Percentiles rank a stretch among this genome's conserved stretches.
Conservation (phyloP, 2,329 filamentous ascomycete genomes). For the Plectosphaerella sp. region DNA sequence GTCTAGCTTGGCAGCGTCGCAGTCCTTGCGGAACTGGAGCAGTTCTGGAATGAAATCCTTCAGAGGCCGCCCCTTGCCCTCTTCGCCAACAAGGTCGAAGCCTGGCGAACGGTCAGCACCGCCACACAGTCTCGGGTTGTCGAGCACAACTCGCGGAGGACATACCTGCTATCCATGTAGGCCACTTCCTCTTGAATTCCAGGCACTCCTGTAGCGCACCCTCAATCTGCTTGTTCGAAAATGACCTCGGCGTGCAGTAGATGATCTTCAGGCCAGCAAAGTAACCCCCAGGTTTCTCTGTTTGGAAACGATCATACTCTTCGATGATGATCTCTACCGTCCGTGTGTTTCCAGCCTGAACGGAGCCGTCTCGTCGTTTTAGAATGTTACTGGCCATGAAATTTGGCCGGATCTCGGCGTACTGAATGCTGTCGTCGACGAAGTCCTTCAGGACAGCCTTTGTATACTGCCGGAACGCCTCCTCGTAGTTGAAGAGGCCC, state of each 20-base stretch:
- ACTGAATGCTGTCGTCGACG: slow-evolving; percentile 62
- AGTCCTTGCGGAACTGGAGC: slow-evolving; percentile 49
- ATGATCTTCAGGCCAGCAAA: slow-evolving; percentile 68
- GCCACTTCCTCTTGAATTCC: slow-evolving; percentile 51
- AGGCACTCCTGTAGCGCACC: slow-evolving; percentile 57
- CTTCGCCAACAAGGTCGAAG: slow-evolving; percentile 68
- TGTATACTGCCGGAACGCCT: slow-evolving; percentile 59
- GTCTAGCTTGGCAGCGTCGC: slow-evolving; percentile 39
- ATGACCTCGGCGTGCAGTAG: slow-evolving; percentile 65
- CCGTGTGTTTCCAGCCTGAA: slow-evolving; percentile 47
- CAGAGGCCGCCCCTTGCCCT: slow-evolving; percentile 56
- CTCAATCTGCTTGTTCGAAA: slow-evolving; percentile 41
- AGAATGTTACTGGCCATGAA: slow-evolving; percentile 61
- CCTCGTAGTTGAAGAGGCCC: slow-evolving; percentile 64
- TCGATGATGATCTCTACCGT: slow-evolving; percentile 59
- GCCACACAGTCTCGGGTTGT: too few species aligned
- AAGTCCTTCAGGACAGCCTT: slow-evolving; percentile 55
- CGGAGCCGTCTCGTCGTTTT: slow-evolving; percentile 50
- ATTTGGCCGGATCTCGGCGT: slow-evolving; percentile 67
- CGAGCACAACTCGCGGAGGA: background rate
- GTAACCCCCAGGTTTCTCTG: slow-evolving; percentile 25
- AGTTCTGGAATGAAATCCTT: slow-evolving; percentile 51
- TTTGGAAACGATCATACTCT: slow-evolving; percentile 45
- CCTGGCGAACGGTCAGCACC: slow-evolving; percentile 32
- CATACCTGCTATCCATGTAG: slow-evolving; percentile 59